A percentile compares a stretch with the other conserved stretches of the same genome.
Evolutionary conservation across 2,329 filamentous ascomycete species (phyloP).

Genomic region (Colletotrichum tofieldiae): DNA sequence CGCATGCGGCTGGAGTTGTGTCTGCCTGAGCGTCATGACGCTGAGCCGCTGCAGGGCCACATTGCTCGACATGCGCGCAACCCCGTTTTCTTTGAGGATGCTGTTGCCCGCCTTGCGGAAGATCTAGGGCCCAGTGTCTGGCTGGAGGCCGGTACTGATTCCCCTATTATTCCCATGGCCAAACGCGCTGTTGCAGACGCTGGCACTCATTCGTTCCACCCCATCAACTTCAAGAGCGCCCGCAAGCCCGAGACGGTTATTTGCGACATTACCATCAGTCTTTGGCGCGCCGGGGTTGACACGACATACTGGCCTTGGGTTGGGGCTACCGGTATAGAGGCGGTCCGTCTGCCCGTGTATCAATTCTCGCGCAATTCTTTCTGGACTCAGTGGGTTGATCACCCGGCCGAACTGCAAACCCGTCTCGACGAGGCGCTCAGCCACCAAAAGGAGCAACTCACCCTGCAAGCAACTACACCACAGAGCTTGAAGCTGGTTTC

Average conservation of each 20-base stretch:
- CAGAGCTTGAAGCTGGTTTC: neutral
- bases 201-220: neutral
- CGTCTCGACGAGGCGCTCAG: neutral
- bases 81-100: neutral
- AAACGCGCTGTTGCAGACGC: neutral
- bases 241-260: neutral
- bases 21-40: neutral
- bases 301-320: neutral
- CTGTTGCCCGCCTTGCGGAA: neutral
- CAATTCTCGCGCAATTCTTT: neutral
- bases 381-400: neutral
- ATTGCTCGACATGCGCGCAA: neutral
- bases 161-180: neutral
- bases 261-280: neutral
- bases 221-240: neutral
- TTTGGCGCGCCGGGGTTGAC: neutral
- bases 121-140: neutral
- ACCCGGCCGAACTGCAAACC: neutral
- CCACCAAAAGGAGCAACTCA: neutral
- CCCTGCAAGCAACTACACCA: neutral
- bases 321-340: neutral
- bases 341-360: neutral
- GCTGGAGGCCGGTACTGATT: conserved; percentile 1
- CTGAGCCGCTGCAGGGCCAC: neutral
- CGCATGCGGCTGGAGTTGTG: neutral